Base-by-base conservation (phyloP, 352 stramenopile species). In the Pythium monospermum region DNA sequence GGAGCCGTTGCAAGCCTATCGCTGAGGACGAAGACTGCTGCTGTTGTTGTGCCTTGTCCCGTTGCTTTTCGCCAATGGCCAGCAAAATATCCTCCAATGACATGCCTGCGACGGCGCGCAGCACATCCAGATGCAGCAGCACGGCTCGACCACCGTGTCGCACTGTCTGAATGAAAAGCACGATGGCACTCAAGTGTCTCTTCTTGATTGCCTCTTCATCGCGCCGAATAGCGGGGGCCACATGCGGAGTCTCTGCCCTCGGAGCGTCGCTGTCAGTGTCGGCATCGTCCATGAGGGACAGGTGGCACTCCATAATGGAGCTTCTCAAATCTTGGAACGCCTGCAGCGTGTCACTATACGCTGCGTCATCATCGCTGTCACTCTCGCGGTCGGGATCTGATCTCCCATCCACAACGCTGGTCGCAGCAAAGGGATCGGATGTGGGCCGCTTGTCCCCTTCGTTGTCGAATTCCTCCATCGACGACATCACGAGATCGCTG, bases 121-220 rank as follows among this genome's bases (percentile, higher is more conserved):
- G 52, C 4, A 87, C 68, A 18, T 77, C 71, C 12, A 85, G 59
- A 46, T 91, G 80, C 31, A 91, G 66, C 6, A 91, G 57, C 3
- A 87, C 66, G 4, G 70, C 73, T 6, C 71, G 68, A 1, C 80
- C 75, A 3, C 76, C 80, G 33, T 85, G 59, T 7, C 69, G 52
- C 1, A 49, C 42, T 5, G 22, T 76, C 50, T 87, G 73, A 32
- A 91, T 86, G 46, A 85, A 79, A 22, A 40, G 42, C 23, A 79
- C 57, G 3, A 87, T 39, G 3, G 72, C 46, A 22, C 54, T 57
- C 30, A 87, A 58, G 7, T 66, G 71, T 25, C 66, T 63, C 40
- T 66, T 53, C 30, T 68, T 74, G 32, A 70, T 32, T 15, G 69
- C 61, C 12, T 71, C 55, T 33, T 82, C 71, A 11, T 68, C 43